Conservation (phyloP, 768 basidiomycete genomes). For the Trametes maxima region DNA sequence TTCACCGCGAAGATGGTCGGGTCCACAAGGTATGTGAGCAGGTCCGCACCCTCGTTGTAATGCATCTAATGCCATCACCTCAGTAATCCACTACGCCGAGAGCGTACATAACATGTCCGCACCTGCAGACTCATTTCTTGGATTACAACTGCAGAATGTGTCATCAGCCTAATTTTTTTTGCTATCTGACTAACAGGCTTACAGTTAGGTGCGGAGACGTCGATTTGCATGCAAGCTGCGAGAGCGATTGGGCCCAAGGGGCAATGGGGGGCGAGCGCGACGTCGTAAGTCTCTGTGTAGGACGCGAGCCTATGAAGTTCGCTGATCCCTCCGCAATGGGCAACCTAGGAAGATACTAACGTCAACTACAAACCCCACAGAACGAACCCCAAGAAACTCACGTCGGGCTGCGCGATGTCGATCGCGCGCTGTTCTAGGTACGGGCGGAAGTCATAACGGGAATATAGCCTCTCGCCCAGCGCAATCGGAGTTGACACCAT, state of each 20-base stretch:
- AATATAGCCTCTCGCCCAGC: constrained; percentile 65
- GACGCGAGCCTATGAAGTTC: constrained; percentile 60
- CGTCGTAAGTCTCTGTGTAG: constrained; percentile 68
- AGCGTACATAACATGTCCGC: not conserved
- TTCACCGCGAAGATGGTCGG: constrained; percentile 54
- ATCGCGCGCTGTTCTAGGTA: constrained; percentile 66
- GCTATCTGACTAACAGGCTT: constrained; percentile 23
- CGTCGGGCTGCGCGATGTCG: constrained; percentile 72
- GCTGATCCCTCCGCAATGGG: constrained; percentile 63
- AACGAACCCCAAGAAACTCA: constrained; percentile 30
- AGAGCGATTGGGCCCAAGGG: constrained; percentile 72
- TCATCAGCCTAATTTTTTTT: not conserved
- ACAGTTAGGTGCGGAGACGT: constrained; percentile 61
- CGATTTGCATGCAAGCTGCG: constrained; percentile 71
- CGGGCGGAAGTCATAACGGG: constrained; percentile 62
- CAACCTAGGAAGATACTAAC: constrained; percentile 38
- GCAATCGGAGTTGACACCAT: constrained; percentile 62
- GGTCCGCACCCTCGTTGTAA: constrained; percentile 63
- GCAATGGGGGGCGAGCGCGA: constrained; percentile 73
- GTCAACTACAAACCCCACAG: not conserved
- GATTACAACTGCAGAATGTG: constrained; percentile 46
- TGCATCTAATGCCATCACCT: constrained; percentile 49
- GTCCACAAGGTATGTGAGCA: constrained; percentile 60
- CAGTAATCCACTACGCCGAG: not conserved
- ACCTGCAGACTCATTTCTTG: constrained; percentile 70